Evolutionary conservation across 371 early-diverging fungal genomes (phyloP), one percentile per base, ranked within the genome.

Genomic region (Actinomucor elegans): DNA sequence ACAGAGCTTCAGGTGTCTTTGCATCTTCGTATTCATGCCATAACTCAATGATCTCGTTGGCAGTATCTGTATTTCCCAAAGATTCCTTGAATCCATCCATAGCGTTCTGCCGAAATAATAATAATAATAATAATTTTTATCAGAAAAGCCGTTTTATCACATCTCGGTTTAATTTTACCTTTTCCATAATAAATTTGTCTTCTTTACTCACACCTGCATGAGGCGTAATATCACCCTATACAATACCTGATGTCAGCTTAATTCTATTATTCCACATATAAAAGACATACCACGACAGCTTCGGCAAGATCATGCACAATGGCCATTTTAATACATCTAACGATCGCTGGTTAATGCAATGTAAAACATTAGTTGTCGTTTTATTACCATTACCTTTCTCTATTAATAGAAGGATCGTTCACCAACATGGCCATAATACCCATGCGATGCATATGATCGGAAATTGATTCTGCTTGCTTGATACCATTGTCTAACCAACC

Each of bases 381-480:
- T n/a, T n/a, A n/a, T n/a, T n/a, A n/a, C n/a, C n/a, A n/a, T n/a
- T 36, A 75, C 83, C 71, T 81, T 52, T 83, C 65, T 9, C 78
- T 69, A 42, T 83, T 69, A 3, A 85, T 63, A 18, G 71, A 53
- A 15, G 79, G 69, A 69, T 94, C 93, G 50, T 89, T 79, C 43
- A 93, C 68, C 11, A 92, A 70, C 80, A 94, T 80, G 1, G 93
- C 84, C 88, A 90, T 88, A 15, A 94, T 69, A 12, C 87, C 80
- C 94, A 96, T 93, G 7, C 95, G 82, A 80, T 94, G 86, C 96
- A 96, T 96, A 59, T 96, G 97, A 67, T 96, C 97, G 4, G 87
- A 78, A 43, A 96, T 93, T 5, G 93, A 92, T 67, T 96, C 97
- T 33, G 90, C 81, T 12, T 73, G 66, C 23, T 75, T 60, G 37